These are phyloP conservation scores for Ramaria sp. DNA, from an alignment of 768 basidiomycete species.

Conservation along the genomic window DNA sequence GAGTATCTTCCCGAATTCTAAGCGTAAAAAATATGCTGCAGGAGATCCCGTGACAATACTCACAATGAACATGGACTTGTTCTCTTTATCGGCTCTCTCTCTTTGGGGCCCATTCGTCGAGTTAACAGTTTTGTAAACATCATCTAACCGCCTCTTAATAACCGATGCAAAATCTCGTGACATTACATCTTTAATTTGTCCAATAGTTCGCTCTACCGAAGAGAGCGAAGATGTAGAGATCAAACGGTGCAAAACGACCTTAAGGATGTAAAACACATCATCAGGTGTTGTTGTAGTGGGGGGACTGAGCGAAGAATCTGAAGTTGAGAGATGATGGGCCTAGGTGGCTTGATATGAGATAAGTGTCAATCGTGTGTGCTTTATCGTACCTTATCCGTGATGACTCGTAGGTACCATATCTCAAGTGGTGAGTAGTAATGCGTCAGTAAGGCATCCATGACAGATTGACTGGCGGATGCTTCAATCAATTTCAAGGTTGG, in stretches of 20 bases:
- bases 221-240: constrained; percentile 63
- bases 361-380: neutral
- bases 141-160: constrained; percentile 79
- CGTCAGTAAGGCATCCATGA: constrained; percentile 56
- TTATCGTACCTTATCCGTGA: constrained; percentile 69
- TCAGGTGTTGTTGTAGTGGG: constrained; percentile 73
- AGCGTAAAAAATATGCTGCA: neutral
- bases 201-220: constrained; percentile 47
- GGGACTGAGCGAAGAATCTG: constrained; percentile 54
- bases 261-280: constrained; percentile 93
- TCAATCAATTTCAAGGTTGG: constrained; percentile 9
- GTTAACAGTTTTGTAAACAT: constrained; percentile 53
- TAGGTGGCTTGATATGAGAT: constrained; percentile 20
- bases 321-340: constrained; percentile 80
- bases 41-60: constrained; percentile 20
- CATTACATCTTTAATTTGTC: constrained; percentile 59
- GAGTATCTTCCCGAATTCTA: constrained; percentile 43
- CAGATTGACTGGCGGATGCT: constrained; percentile 21
- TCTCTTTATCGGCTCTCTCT: constrained; percentile 78
- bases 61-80: constrained; percentile 72
- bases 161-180: constrained; percentile 76
- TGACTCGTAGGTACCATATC: constrained; percentile 78
- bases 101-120: constrained; percentile 30
- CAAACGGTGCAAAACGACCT: constrained; percentile 66
- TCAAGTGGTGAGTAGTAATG: constrained; percentile 85